Evolutionary conservation across 345 rosid species (phyloP), one percentile per base, ranked within the genome.

Genomic region (Euphorbia lathyris): DNA sequence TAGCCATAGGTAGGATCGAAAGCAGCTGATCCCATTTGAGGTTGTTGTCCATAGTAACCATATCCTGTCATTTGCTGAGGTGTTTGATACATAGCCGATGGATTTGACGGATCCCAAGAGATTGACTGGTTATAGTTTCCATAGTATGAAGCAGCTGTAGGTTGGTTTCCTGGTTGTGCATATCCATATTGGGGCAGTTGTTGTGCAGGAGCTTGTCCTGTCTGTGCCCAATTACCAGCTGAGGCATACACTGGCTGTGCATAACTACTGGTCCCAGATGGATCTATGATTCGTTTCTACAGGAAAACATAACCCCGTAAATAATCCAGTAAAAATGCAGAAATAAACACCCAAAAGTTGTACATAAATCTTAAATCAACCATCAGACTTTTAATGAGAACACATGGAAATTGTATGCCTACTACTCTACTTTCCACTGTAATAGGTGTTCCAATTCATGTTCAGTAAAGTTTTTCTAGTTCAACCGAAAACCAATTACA

Each of bases 161-260:
- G 69, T 38, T 63, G 69, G 30, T 29, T 52, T 27, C 57, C 77
- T 9, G 72, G 62, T 30, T 74, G 77, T 26, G 43, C 20, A 29
- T 74, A 74, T 11, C 72, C 77, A 67, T 74, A 74, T 16, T 67
- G 72, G 8, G 77, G 64, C 63, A 60, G 72, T 55, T 74, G 77
- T 32, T 74, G 72, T 57, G 56, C 29, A n/a, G 58, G 34, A 38
- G 68, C 57, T 50, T 67, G 77, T 59, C 45, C 72, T 51, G 53
- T 55, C 51, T 68, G 68, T 51, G 56, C 64, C 77, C 73, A 74
- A 56, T 68, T 67, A 40, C 68, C 48, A 22, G 56, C 23, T 19
- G 63, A 6, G 27, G 59, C 52, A 60, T 74, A 68, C 22, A 17
- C 66, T 52, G 62, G 77, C 23, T 68, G 77, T 29, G 56, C 23